These are phyloP conservation scores for Fusarium illudens DNA, from an alignment of 2,329 filamentous ascomycete species.

Conservation along the genomic window DNA sequence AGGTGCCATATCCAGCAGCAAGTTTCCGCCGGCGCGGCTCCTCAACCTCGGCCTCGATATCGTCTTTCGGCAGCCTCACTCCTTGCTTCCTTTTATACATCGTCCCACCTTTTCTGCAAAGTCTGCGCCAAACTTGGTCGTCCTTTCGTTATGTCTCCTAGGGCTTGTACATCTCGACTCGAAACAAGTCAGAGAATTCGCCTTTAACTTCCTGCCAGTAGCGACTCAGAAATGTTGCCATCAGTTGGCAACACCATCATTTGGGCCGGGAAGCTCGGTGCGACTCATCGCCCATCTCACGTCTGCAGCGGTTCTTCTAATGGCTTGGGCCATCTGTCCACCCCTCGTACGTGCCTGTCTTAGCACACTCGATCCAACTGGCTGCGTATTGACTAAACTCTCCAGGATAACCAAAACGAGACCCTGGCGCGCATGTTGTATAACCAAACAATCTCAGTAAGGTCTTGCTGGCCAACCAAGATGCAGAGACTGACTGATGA, in stretches of 20 bases:
- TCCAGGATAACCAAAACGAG: neutral
- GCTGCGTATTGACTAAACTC: neutral
- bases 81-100: neutral
- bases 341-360: neutral
- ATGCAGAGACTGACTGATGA: neutral
- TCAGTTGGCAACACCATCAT: neutral
- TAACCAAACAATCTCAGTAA: neutral
- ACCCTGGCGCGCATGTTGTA: neutral
- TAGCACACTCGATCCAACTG: neutral
- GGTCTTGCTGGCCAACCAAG: neutral
- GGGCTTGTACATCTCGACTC: neutral
- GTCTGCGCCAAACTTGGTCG: neutral
- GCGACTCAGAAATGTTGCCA: constrained; percentile 1
- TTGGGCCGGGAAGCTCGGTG: neutral
- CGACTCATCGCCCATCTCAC: neutral
- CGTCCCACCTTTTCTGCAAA: neutral
- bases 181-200: neutral
- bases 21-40: neutral
- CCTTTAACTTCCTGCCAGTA: neutral
- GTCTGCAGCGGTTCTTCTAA: neutral
- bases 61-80: neutral
- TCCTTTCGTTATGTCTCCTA: neutral
- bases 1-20: neutral
- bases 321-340: constrained; percentile 9
- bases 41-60: constrained; percentile 3